Evolutionary conservation across 2,329 filamentous ascomycete genomes (phyloP).

Genomic region (Chrysosporium keratinophilum): DNA sequence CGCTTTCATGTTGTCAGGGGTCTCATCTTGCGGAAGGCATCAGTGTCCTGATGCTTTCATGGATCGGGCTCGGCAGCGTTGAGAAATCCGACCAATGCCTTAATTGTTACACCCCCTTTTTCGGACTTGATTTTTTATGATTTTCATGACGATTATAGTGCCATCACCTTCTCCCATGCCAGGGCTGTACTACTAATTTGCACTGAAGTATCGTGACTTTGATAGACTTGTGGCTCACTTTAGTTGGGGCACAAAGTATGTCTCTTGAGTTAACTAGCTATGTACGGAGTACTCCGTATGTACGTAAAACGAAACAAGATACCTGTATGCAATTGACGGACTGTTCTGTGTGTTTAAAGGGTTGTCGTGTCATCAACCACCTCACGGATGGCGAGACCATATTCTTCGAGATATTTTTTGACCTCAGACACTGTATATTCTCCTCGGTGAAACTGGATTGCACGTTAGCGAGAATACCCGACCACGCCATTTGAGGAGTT

Average conservation of each 20-base stretch:
- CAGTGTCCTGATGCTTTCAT: too few species aligned
- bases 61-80: too few species aligned
- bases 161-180: background rate
- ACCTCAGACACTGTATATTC: slow-evolving; percentile 94
- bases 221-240: too few species aligned
- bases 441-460: slow-evolving; percentile 65
- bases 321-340: too few species aligned
- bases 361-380: background rate
- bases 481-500: background rate
- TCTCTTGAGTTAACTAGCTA: too few species aligned
- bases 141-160: background rate
- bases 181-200: background rate
- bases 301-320: too few species aligned
- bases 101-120: background rate
- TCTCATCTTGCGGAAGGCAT: too few species aligned
- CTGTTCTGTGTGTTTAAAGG: background rate
- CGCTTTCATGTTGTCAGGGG: too few species aligned
- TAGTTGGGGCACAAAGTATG: too few species aligned
- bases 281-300: too few species aligned
- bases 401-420: slow-evolving; percentile 62
- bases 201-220: background rate
- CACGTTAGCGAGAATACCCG: slow-evolving; percentile 11
- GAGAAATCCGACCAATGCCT: background rate
- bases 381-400: background rate
- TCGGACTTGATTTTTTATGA: background rate